Evolutionary conservation across 495 filamentous ascomycete genomes (phyloP), one percentile per base, ranked within the genome.

Genomic region (Aspergillus funiculosus): DNA sequence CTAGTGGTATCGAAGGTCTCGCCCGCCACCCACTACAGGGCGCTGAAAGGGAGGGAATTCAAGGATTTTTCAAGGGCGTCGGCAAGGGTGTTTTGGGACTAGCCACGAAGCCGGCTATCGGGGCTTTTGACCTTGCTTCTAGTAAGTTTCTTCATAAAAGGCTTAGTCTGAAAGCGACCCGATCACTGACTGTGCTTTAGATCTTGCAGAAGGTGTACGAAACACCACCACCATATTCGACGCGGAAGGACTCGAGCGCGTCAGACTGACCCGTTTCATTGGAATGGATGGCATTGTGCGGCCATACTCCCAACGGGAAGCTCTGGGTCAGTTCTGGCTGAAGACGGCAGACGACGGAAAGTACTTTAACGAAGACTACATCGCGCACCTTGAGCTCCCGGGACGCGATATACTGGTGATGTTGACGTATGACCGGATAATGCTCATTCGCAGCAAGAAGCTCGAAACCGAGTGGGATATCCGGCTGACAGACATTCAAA

Each of bases 211-310:
- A 69, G 92, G 92, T 45, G 90, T 98, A 29, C 88, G 91, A 54
- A 98, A 98, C 67, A 98, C 92, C 6, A 98, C 92, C 5, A 98
- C 94, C 0, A 91, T 98, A 26, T 98, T 98, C 60, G 92, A 98
- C 56, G 82, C 83, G 26, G 83, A 94, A 37, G 92, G 92, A 29
- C 81, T 98, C 5, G 92, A 98, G 52, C 86, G 94, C 43, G 89
- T 97, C 13, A 85, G 92, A 22, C 73, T 95, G 18, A 85, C 92
- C 5, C 83, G 92, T 30, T 94, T 94, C 68, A 86, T 98, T 46
- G 86, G 87, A 14, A 77, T 81, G 27, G 92, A 97, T 60, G 92
- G 90, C 25, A 85, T 97, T 46, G 89, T 98, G 14, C 83, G 92
- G 5, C 94, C 92, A 5, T 98, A 95, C 72, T 88, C 81, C 10